Evolutionary conservation across 352 stramenopile species (phyloP), one percentile per base, ranked within the genome.

Genomic region (Phytopythium mirpurense): DNA sequence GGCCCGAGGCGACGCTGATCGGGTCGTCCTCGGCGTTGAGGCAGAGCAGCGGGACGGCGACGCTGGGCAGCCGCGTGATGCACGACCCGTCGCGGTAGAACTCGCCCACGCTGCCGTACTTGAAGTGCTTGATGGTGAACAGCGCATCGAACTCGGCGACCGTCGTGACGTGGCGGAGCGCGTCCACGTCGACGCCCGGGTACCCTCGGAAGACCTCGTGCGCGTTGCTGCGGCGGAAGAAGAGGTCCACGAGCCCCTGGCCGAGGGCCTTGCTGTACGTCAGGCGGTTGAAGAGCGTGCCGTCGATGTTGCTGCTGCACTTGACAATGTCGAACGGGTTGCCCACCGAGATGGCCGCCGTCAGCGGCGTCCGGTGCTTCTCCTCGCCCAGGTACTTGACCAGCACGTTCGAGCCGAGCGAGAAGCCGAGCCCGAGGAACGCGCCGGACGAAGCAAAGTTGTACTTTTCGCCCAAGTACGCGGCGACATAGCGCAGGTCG

Each of bases 331-430:
- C 67, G 54, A 84, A 90, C 21, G 79, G 79, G 45, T 90, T 90
- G 16, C 77, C 77, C 19, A 88, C 72, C 11, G 76, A 85, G 34
- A 90, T 70, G 38, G 59, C 75, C 3, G 70, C 77, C 0, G 70
- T 75, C 12, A 88, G 51, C 48, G 47, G 47, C 31, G 57, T 51
- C 4, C 63, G 49, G 7, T 70, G 48, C 3, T 74, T 58, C 37
- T 86, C 64, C 54, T 90, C 79, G 1, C 77, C 79, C 1, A 90
- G 51, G 56, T 84, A 90, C 62, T 90, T 90, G 45, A 85, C 71
- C 43, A 90, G 51, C 26, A 90, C 73, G 47, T 90, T 88, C 7
- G 74, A 79, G 11, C 77, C 79, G 63, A 90, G 79, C 6, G 79
- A 90, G 51, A 86, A 90, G 9, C 79, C 79, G 15, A 85, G 51